Evolutionary conservation across 2,329 filamentous ascomycete genomes (phyloP).

Genomic region (Aspergillus sp.): DNA sequence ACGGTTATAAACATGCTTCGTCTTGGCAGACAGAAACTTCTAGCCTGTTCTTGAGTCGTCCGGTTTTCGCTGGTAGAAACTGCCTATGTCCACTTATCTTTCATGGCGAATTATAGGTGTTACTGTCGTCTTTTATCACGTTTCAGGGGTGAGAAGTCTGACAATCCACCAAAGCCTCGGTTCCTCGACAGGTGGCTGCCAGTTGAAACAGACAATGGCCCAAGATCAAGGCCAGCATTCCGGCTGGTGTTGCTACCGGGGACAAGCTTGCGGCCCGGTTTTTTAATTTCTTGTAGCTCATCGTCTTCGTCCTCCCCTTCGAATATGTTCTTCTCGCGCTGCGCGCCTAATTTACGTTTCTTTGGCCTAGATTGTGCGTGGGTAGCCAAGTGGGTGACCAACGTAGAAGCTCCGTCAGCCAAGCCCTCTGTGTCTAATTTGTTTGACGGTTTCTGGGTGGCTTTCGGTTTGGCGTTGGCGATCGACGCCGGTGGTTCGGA

Average conservation of each 20-base stretch:
- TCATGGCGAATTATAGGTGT: neutral
- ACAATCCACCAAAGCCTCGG: slow-evolving; percentile 49
- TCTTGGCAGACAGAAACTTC: no score
- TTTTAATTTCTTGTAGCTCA: slow-evolving; percentile 21
- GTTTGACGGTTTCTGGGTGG: slow-evolving; percentile 6
- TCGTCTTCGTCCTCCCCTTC: slow-evolving; percentile 65
- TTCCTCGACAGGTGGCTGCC: slow-evolving; percentile 7
- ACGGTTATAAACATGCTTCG: no score
- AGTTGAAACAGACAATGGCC: slow-evolving; percentile 1
- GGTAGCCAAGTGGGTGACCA: slow-evolving; percentile 18
- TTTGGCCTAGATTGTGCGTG: slow-evolving; percentile 54
- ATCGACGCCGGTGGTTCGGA: neutral
- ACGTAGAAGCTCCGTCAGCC: slow-evolving; percentile 8
- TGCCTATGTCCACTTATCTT: no score
- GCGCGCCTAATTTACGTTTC: slow-evolving; percentile 68
- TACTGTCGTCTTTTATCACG: slow-evolving; percentile 56
- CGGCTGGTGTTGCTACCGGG: neutral
- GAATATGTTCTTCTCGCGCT: slow-evolving; percentile 66
- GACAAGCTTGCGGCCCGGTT: slow-evolving; percentile 27
- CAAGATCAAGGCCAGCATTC: neutral
- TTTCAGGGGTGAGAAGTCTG: slow-evolving; percentile 71
- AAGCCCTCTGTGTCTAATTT: slow-evolving; percentile 14
- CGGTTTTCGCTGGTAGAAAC: no score
- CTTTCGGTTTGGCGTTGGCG: slow-evolving; percentile 12
- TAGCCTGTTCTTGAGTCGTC: no score